phyloP scores from a whole-genome alignment of 305 asterid genomes.

The Fraxinus paxiana region DNA sequence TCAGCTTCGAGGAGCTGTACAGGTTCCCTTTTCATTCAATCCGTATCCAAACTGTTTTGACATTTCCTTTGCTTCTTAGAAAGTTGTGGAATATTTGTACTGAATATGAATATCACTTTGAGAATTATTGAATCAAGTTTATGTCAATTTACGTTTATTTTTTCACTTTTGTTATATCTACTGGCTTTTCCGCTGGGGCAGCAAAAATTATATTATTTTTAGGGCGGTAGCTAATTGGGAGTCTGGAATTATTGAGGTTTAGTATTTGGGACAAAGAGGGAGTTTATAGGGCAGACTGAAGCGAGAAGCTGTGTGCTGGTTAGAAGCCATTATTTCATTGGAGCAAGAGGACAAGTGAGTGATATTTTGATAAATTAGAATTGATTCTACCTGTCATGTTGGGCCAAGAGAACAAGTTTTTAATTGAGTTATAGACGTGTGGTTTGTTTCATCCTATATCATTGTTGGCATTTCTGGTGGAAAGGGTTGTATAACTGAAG shows the following conservation, averaged over 20 bases:
- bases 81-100: neutral
- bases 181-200: neutral
- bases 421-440: neutral
- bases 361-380: neutral
- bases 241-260: neutral
- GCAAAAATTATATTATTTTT: neutral
- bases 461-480: neutral
- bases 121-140: neutral
- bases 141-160: neutral
- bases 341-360: neutral
- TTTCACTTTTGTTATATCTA: neutral
- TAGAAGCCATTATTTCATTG: neutral
- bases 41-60: neutral
- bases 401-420: neutral
- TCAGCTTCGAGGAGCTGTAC: slow-evolving; percentile 83
- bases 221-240: neutral
- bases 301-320: neutral
- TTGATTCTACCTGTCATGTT: neutral
- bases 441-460: neutral
- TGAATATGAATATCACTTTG: neutral
- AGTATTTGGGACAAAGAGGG: neutral
- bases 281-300: neutral
- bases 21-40: slow-evolving; percentile 38
- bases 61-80: neutral
- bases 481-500: neutral